Percentiles rank a stretch among this genome's conserved stretches.
Conservation (phyloP, 2,329 filamentous ascomycete species). For the Cladophialophora yegresii region DNA sequence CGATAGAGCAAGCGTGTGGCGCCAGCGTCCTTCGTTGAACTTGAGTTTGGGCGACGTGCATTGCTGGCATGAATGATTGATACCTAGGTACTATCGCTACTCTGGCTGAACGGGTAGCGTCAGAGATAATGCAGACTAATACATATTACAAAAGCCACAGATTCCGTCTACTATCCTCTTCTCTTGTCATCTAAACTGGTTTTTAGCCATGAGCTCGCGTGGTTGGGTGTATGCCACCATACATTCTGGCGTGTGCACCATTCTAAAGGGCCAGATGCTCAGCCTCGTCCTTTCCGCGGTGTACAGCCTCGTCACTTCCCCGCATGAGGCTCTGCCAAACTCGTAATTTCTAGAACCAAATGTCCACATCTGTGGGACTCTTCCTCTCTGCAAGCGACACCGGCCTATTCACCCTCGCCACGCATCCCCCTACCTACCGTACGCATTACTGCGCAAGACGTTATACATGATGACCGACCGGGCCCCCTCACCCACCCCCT, state of each 20-base stretch:
- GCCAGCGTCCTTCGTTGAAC: slow-evolving; percentile 1
- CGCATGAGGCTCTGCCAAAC: slow-evolving; percentile 3
- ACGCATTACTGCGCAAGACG: background rate
- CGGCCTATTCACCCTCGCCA: no score
- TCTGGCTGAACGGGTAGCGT: slow-evolving; percentile 13
- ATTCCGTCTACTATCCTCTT: background rate
- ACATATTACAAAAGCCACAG: no score
- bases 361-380: background rate
- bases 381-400: background rate
- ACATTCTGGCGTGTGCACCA: background rate
- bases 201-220: background rate
- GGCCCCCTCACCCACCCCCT: slow-evolving; percentile 51
- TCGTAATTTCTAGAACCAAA: background rate
- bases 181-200: background rate
- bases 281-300: background rate
- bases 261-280: background rate
- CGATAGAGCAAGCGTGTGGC: slow-evolving; percentile 1
- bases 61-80: background rate
- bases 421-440: background rate
- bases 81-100: slow-evolving; percentile 19
- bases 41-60: background rate
- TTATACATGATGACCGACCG: slow-evolving; percentile 27
- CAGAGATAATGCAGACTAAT: slow-evolving; percentile 21
- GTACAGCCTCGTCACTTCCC: slow-evolving; percentile 3
- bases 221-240: no score